phyloP scores from a whole-genome alignment of 1,139 yeast species.

The Blastobotrys elegans region DNA sequence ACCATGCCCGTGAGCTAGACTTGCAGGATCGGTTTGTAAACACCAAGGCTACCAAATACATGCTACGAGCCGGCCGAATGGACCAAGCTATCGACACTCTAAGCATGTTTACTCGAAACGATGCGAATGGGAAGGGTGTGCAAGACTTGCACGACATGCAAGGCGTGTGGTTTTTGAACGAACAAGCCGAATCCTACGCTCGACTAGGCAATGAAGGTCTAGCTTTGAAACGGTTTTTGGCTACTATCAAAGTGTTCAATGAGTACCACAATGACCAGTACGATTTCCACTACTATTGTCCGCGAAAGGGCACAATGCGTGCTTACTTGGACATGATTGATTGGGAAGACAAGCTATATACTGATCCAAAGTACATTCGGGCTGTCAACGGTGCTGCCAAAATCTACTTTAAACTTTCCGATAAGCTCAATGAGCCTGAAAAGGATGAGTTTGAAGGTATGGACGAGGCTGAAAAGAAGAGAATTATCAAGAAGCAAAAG shows the following conservation, averaged over 20 bases:
- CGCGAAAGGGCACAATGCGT: conserved; percentile 86
- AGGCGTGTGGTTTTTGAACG: conserved; percentile 83
- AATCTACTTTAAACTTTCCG: conserved; percentile 47
- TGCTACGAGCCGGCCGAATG: conserved; percentile 69
- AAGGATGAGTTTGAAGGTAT: conserved; percentile 21
- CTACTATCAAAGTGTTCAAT: conserved; percentile 61
- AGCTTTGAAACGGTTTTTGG: conserved; percentile 71
- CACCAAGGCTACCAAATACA: conserved; percentile 81
- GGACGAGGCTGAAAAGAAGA: conserved; percentile 32
- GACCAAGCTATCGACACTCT: conserved; percentile 72
- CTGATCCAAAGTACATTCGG: conserved; percentile 65
- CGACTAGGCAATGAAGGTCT: conserved; percentile 54
- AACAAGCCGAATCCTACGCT: conserved; percentile 77
- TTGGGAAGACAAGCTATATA: conserved; percentile 76
- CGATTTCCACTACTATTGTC: conserved; percentile 91
- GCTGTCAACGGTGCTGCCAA: conserved; percentile 63
- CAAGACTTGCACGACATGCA: conserved; percentile 87
- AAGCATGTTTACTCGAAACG: conserved; percentile 80
- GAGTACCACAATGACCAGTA: conserved; percentile 79
- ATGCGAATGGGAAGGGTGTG: conserved; percentile 71
- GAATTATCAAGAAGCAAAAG: conserved; percentile 37
- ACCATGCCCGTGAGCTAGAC: conserved; percentile 70
- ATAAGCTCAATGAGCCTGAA: conserved; percentile 14
- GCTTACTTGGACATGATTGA: conserved; percentile 67
- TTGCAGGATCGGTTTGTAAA: conserved; percentile 89